Percentiles rank a stretch among this genome's conserved stretches.
These are phyloP conservation scores for Citrullus mucosospermus DNA, from an alignment of 306 rosid genomes.

Conservation along the genomic window DNA sequence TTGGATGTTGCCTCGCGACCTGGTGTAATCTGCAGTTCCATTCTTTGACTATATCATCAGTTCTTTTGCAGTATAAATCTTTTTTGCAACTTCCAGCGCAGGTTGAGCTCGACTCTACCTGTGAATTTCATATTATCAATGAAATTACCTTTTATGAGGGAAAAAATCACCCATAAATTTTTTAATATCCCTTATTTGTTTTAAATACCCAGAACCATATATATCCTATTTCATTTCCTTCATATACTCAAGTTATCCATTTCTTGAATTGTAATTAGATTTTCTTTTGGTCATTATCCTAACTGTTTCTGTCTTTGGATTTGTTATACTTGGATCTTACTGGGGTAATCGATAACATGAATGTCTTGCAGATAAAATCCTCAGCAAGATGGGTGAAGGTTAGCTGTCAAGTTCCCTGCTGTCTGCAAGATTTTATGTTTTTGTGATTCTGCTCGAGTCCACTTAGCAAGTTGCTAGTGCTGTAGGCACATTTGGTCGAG, in stretches of 20 bases:
- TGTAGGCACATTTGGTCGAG: slow-evolving; percentile 99
- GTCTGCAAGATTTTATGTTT: slow-evolving; percentile 64
- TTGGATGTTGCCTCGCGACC: background rate
- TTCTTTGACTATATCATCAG: background rate
- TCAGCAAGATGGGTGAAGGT: slow-evolving; percentile 99
- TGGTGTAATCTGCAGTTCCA: background rate
- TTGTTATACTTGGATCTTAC: background rate
- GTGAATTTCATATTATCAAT: background rate
- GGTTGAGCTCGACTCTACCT: background rate
- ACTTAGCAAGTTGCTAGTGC: slow-evolving; percentile 95
- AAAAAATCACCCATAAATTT: background rate
- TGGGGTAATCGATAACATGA: background rate
- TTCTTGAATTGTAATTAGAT: background rate
- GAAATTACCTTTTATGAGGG: background rate
- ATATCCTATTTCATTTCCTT: background rate
- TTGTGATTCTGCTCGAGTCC: slow-evolving; percentile 67
- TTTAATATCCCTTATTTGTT: background rate
- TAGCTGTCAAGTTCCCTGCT: slow-evolving; percentile 85
- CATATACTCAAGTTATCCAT: background rate
- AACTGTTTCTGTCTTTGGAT: background rate
- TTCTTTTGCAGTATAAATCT: background rate
- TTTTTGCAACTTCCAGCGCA: background rate
- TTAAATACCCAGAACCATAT: background rate
- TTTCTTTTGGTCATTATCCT: background rate
- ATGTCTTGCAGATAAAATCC: slow-evolving; percentile 66